These are phyloP conservation scores for Ascoidea asiatica DNA, from an alignment of 805 yeast genomes.

Conservation along the genomic window DNA sequence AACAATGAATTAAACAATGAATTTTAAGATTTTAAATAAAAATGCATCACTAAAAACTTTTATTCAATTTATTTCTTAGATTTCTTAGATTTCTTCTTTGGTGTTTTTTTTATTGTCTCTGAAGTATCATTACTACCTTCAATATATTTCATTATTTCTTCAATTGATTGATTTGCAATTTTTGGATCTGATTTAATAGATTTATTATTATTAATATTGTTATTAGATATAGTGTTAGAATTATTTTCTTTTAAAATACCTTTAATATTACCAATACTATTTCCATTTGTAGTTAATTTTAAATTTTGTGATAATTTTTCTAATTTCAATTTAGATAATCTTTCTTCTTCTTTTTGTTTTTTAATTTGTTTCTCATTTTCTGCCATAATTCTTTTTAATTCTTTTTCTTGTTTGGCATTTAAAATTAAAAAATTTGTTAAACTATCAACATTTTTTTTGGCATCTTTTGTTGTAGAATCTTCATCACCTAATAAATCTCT, in stretches of 20 bases:
- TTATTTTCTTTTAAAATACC: slow-evolving; percentile 13
- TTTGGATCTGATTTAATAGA: slow-evolving; percentile 31
- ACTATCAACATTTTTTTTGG: slow-evolving; percentile 48
- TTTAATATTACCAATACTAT: too few species aligned
- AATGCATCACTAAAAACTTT: too few species aligned
- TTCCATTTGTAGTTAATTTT: too few species aligned
- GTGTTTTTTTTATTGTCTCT: slow-evolving; percentile 16
- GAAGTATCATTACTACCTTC: slow-evolving; percentile 33
- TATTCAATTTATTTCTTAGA: neutral
- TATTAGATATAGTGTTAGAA: too few species aligned
- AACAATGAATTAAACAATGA: too few species aligned
- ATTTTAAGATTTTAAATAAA: too few species aligned
- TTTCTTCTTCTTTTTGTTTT: slow-evolving; percentile 27
- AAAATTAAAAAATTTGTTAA: slow-evolving; percentile 35
- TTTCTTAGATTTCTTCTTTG: neutral
- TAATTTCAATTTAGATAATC: slow-evolving; percentile 15
- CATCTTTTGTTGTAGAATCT: slow-evolving; percentile 54
- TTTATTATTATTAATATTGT: too few species aligned
- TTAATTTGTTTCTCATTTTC: slow-evolving; percentile 2
- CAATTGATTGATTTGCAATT: slow-evolving; percentile 52
- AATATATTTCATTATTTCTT: slow-evolving; percentile 58
- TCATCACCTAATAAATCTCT: slow-evolving; percentile 49
- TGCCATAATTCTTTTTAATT: slow-evolving; percentile 16
- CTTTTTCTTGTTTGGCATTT: slow-evolving; percentile 29
- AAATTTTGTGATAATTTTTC: slow-evolving; percentile 15